phyloP scores from a whole-genome alignment of 768 basidiomycete genomes.

The Lactifluus echinatus region DNA sequence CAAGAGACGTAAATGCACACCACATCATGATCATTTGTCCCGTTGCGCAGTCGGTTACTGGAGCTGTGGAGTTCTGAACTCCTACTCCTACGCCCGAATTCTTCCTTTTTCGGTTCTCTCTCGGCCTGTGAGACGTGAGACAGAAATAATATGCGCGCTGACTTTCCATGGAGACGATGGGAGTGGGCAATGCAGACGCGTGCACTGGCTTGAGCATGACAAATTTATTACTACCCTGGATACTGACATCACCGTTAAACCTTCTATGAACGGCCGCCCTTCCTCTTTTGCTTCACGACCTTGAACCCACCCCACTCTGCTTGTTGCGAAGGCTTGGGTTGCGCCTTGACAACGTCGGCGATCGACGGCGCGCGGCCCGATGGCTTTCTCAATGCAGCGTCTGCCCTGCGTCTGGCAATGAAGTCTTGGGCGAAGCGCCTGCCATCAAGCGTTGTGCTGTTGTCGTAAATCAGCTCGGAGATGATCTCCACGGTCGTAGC shows the following conservation, averaged over 20 bases:
- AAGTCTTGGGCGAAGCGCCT: conserved; percentile 92
- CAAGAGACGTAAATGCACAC: too few species aligned
- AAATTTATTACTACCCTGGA: background rate
- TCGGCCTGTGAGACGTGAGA: too few species aligned
- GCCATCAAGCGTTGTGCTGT: conserved; percentile 91
- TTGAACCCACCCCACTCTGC: conserved; percentile 86
- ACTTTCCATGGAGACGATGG: too few species aligned
- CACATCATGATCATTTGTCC: too few species aligned
- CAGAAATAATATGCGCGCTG: too few species aligned
- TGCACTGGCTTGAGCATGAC: too few species aligned
- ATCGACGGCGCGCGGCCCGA: conserved; percentile 56
- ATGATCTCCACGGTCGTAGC: conserved; percentile 82
- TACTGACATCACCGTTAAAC: background rate
- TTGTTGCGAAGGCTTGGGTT: conserved; percentile 62
- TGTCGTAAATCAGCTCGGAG: conserved; percentile 89
- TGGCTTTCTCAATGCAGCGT: conserved; percentile 50
- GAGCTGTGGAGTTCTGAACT: too few species aligned
- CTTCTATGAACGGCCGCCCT: conserved; percentile 49
- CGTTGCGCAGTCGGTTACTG: too few species aligned
- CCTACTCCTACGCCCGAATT: too few species aligned
- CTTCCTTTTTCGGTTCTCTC: too few species aligned
- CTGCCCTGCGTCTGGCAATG: conserved; percentile 75
- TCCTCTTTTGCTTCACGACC: conserved; percentile 95
- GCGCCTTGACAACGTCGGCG: conserved; percentile 85
- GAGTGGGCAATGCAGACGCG: too few species aligned